Evolutionary conservation across 371 early-diverging fungal genomes (phyloP).

Genomic region (Batkoa obscura): DNA sequence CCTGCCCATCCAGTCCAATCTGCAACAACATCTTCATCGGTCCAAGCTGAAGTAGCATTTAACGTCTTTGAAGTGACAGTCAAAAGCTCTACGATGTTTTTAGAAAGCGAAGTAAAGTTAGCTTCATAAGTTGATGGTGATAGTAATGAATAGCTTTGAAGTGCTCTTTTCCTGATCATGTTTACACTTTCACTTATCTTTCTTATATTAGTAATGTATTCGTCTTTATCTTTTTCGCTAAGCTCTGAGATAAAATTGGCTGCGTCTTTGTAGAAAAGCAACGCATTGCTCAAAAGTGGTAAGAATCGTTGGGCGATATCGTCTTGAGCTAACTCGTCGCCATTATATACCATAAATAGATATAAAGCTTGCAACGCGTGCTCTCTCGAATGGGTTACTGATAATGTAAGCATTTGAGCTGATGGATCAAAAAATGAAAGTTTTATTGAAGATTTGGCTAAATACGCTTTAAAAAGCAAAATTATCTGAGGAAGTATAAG

Average conservation of each 20-base stretch:
- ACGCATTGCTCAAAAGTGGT: neutral
- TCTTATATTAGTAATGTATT: neutral
- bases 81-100: neutral
- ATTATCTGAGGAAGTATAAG: slow-evolving; percentile 62
- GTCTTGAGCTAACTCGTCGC: neutral
- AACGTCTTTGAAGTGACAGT: neutral
- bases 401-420: neutral
- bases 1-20: slow-evolving; percentile 5
- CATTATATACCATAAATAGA: neutral
- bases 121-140: neutral
- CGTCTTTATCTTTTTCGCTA: neutral
- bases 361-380: slow-evolving; percentile 3
- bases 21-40: slow-evolving; percentile 4
- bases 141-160: slow-evolving; percentile 1
- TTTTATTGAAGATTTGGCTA: neutral
- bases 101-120: neutral
- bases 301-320: neutral
- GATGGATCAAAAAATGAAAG: neutral
- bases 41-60: neutral
- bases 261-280: neutral
- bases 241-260: neutral
- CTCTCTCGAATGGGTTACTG: neutral
- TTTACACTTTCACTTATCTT: neutral
- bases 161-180: slow-evolving; percentile 4
- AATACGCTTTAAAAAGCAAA: slow-evolving; percentile 11